phyloP scores from a whole-genome alignment of 495 filamentous ascomycete species.

The Neurospora tetraspora region DNA sequence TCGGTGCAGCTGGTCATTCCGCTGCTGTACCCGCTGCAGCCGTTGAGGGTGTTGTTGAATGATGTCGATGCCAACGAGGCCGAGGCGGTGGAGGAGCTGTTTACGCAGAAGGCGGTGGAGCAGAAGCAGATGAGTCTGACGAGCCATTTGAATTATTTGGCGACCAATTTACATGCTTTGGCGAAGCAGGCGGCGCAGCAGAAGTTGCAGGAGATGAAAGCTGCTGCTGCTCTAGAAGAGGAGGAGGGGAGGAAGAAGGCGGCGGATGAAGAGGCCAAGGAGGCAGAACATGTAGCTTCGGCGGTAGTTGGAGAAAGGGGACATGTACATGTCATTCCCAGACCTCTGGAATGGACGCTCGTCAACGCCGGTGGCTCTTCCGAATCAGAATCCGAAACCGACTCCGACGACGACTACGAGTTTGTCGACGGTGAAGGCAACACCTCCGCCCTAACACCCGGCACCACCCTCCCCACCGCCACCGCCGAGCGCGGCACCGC shows the following conservation, averaged over 20 bases:
- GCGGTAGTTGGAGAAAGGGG: slow-evolving; percentile 35
- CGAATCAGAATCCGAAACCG: slow-evolving; percentile 21
- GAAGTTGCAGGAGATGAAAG: neutral
- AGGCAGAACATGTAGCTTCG: slow-evolving; percentile 13
- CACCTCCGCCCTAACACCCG: slow-evolving; percentile 20
- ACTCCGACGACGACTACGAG: slow-evolving; percentile 21
- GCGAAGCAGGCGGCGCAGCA: slow-evolving; percentile 37
- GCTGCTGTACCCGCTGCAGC: slow-evolving; percentile 60
- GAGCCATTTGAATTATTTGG: slow-evolving; percentile 67
- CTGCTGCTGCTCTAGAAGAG: neutral
- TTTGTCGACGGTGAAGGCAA: slow-evolving; percentile 32
- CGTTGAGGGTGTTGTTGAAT: slow-evolving; percentile 54
- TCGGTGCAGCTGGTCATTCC: slow-evolving; percentile 63
- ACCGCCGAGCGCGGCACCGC: slow-evolving; percentile 54
- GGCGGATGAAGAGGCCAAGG: slow-evolving; percentile 13
- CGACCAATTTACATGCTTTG: slow-evolving; percentile 62
- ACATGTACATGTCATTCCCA: slow-evolving; percentile 67
- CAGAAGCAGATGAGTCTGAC: slow-evolving; percentile 55
- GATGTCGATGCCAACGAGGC: slow-evolving; percentile 52
- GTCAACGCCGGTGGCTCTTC: slow-evolving; percentile 16
- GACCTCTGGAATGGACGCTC: slow-evolving; percentile 72
- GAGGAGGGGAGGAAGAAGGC: neutral
- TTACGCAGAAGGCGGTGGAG: slow-evolving; percentile 46
- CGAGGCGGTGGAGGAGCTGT: slow-evolving; percentile 52
- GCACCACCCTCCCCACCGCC: slow-evolving; percentile 28